Base-by-base conservation (phyloP, 179 eudicot genomes). In the Actinidia arguta region DNA sequence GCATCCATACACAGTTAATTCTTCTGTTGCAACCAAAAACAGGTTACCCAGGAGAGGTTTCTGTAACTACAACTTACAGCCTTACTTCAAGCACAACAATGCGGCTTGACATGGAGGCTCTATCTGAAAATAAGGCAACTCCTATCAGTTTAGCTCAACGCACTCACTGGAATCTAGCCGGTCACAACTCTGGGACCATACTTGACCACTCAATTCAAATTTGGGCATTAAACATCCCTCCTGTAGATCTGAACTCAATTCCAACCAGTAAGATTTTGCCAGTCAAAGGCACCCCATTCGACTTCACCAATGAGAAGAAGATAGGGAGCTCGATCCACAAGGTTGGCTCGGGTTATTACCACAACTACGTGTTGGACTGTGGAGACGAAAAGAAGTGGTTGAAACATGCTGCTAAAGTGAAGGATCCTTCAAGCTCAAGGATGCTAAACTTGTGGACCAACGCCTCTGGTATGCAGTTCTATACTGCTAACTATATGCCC, bases 101-200 rank as follows among this genome's bases (percentile, higher is more conserved):
- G 91, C 90, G 91, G 86, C 99, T 96, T 11, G 99, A 96, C 91
- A 96, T 96, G 99, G 99, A 95, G 88, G 99, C 98, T 20, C 79
- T 92, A 27, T 93, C 98, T 0, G 85, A 85, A 82, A 93, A 95
- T 85, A 96, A 93, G 88, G 89, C 98, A 36, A 95, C 99, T 52
- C 98, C 94, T 8, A 92, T 95, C 58, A 96, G 84, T 85, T 89
- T 96, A 68, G 98, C 99, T 46, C 98, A 96, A 74, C 99, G 95
- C 83, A 95, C 98, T 48, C 95, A 95, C 84, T 96, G 98, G 98
- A 95, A 97, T 81, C 83, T 97, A 80, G 91, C 94, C 0, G 98
- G 98, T 72, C 99, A 97, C 81, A 78, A 92, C 86, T 92, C 99
- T 0, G 98, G 98, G 5, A 63, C 80, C 17, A 83, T 97, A 67